Base-by-base conservation (phyloP, 345 rosid genomes). In the Carallia brachiata region DNA sequence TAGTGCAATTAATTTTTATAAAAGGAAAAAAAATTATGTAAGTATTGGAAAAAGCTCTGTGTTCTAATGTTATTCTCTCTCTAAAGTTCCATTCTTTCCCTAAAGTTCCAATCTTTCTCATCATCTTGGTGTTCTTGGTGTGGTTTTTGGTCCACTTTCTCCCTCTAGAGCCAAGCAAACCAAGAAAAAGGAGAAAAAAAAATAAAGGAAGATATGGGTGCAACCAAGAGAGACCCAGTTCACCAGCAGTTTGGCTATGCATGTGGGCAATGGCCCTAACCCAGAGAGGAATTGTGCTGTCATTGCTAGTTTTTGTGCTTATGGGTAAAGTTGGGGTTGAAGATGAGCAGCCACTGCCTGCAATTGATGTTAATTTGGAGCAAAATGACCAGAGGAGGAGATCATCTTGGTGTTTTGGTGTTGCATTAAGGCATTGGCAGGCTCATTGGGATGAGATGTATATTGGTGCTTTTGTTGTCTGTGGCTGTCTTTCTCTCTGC, bases 251-350 rank as follows among this genome's bases (percentile, higher is more conserved):
- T 65, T 9, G 32, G 3, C 57, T 50, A 15, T 47, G 60, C 56
- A 6, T 28, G 28, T 65, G 56, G 39, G 19, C 62, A 36, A 70
- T 47, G 32, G 53, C 66, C 60, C 36, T 70, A 61, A 39, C 4
- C 61, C 47, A 36, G 37, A 17, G 61, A 30, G 64, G 50, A 44
- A 44, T 63, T 63, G 52, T 37, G 23, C 6, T 53, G 53, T 44
- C 74, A 62, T 63, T 56, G 59, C 15, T 55, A 7, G 3, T 54
- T 48, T 8, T 9, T 48, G n/a, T 34, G 27, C 23, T 40, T n/a
- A 92, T 92, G 97, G 96, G 97, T 59, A 92, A 92, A 84, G 75
- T 50, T 62, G 67, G 73, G 32, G 63, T 62, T 57, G 96, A 85
- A 59, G 96, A 86, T 52, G 93, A 83, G 70, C 90, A 78, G 80